phyloP scores from a whole-genome alignment of 495 filamentous ascomycete genomes.

The Poronia punctata region DNA sequence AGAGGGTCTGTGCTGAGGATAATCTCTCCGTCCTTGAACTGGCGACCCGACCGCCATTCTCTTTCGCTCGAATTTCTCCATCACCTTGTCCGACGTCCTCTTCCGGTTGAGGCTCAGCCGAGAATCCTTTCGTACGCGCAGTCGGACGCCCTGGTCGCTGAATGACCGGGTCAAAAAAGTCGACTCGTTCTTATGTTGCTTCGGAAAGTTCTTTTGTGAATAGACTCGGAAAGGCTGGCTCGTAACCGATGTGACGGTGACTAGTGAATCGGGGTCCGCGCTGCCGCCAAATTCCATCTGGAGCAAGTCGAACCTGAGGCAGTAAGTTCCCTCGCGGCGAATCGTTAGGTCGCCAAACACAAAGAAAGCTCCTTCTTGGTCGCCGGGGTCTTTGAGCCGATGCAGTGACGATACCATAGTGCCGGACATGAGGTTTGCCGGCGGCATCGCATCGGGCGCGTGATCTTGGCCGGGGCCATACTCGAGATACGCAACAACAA shows the following conservation, averaged over 20 bases:
- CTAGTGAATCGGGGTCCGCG: conserved; percentile 30
- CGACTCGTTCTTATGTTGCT: conserved; percentile 67
- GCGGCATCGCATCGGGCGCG: conserved; percentile 38
- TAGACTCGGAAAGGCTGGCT: conserved; percentile 74
- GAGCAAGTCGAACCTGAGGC: conserved; percentile 79
- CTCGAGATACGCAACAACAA: conserved; percentile 62
- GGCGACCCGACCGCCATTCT: conserved; percentile 6
- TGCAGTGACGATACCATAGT: conserved; percentile 88
- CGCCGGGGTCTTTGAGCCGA: conserved; percentile 84
- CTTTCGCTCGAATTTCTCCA: conserved; percentile 9
- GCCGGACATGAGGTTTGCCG: conserved; percentile 56
- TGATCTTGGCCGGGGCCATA: conserved; percentile 50
- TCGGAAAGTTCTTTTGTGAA: conserved; percentile 72
- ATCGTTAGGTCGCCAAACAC: conserved; percentile 94
- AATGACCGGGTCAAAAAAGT: conserved; percentile 89
- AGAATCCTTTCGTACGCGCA: conserved; percentile 80
- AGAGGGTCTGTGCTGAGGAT: conserved; percentile 13
- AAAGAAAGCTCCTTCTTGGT: conserved; percentile 91
- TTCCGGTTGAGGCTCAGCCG: conserved; percentile 39
- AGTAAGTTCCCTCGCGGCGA: conserved; percentile 68
- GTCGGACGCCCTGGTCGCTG: conserved; percentile 86
- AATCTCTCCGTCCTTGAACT: conserved; percentile 10
- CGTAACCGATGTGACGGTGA: conserved; percentile 55
- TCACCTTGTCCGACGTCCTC: conserved; percentile 25
- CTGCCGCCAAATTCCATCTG: conserved; percentile 56